Evolutionary conservation across 805 yeast species (phyloP).

Genomic region (Starmerella bombicola): DNA sequence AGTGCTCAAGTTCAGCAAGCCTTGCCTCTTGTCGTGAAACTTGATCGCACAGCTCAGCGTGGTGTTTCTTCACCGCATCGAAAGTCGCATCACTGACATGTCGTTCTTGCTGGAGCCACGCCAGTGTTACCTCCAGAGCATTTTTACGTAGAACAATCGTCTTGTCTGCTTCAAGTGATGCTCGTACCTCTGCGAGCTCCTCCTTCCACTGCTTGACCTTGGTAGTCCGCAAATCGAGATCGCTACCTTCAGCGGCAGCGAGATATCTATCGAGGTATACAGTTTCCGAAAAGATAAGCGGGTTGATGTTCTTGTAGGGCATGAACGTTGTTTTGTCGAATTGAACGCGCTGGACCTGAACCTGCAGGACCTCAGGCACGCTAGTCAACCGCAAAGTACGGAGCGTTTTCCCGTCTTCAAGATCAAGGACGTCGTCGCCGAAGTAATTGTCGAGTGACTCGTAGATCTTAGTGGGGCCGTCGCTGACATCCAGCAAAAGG

Average conservation of each 20-base stretch:
- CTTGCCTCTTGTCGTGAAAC: slow-evolving; percentile 33
- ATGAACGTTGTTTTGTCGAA: slow-evolving; percentile 61
- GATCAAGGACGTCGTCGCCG: slow-evolving; percentile 51
- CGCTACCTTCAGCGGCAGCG: slow-evolving; percentile 41
- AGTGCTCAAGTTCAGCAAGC: slow-evolving; percentile 36
- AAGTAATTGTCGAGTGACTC: slow-evolving; percentile 83
- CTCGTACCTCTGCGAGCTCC: background rate
- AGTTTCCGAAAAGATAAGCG: slow-evolving; percentile 64
- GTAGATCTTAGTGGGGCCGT: slow-evolving; percentile 77
- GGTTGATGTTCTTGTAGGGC: slow-evolving; percentile 73
- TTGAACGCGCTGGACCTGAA: slow-evolving; percentile 89
- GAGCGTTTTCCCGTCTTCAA: slow-evolving; percentile 59
- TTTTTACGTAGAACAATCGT: slow-evolving; percentile 24
- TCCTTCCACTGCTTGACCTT: slow-evolving; percentile 44
- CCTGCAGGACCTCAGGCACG: slow-evolving; percentile 72
- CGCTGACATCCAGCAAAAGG: slow-evolving; percentile 72
- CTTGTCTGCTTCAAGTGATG: background rate
- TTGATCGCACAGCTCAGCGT: slow-evolving; percentile 36
- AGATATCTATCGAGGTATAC: slow-evolving; percentile 81
- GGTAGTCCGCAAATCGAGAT: slow-evolving; percentile 39
- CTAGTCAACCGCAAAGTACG: slow-evolving; percentile 58
- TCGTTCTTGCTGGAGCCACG: slow-evolving; percentile 3
- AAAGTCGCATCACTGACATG: slow-evolving; percentile 33
- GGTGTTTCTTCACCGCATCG: slow-evolving; percentile 35
- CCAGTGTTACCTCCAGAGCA: slow-evolving; percentile 41